Base-by-base conservation (phyloP, 2,329 filamentous ascomycete genomes). In the Escovopsis sp. region DNA sequence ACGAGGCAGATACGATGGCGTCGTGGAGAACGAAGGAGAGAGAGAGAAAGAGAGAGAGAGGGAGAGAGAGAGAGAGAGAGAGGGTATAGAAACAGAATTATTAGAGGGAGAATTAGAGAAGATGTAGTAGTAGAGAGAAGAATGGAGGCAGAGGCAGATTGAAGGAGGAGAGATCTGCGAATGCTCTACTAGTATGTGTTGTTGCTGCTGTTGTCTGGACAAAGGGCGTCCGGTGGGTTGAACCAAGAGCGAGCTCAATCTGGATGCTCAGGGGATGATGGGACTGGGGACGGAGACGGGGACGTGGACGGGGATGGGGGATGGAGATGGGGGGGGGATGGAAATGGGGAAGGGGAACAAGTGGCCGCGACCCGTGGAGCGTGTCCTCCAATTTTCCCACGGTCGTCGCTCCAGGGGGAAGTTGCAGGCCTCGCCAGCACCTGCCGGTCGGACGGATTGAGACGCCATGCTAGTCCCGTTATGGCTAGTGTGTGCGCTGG, bases 361-460 rank as follows among this genome's bases (percentile, higher is more conserved):
- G 28, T 30, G 28, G 15, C 15, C 15, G 15, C 15, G 15, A 15
- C 15, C 15, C 15, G 15, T 10, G 10, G 28, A 42, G 42, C 42
- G 45, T 46, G 43, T 44, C 45, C 45, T 39, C 49, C 51, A 54
- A 52, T 49, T 53, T 53, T 61, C 56, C 58, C 15, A 55, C 57
- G 51, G 28, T 30, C 28, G 28, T 10, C 49, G 52, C 50, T 56
- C 53, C 15, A 15, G 15, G 15, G 15, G 15, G 15, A 15, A 15
- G 15, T 15, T 15, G 15, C 15, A 15, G 15, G 15, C 15, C 15
- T 15, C 15, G 15, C 15, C 15, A 15, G 15, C 15, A 15, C 15
- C 15, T 15, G 15, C 15, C 15, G 15, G 15, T 15, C 15, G 15
- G 15, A 15, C 15, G 15, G 15, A 15, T 15, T 15, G 15, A 15